Conservation (phyloP, 2,329 filamentous ascomycete genomes). For the Colletotrichum noveboracense region DNA sequence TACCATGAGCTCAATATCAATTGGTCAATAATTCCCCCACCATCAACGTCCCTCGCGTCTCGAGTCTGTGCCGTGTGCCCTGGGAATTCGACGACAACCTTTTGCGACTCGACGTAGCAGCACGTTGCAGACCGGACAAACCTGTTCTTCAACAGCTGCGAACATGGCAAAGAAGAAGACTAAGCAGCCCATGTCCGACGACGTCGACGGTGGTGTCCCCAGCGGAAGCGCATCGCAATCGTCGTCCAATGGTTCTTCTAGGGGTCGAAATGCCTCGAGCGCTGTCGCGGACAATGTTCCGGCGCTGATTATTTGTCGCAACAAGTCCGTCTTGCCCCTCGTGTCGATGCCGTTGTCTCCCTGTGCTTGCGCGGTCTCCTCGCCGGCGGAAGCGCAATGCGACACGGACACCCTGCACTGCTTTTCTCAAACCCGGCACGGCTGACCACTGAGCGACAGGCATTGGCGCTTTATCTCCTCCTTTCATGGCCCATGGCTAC, state of each 20-base stretch:
- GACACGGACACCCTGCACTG: neutral
- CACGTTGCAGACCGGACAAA: neutral
- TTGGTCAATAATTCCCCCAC: conserved; percentile 11
- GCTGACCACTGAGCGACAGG: conserved; percentile 46
- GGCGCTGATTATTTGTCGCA: conserved; percentile 67
- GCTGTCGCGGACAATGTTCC: conserved; percentile 44
- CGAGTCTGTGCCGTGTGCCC: neutral
- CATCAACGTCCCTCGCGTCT: neutral
- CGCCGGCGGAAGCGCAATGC: neutral
- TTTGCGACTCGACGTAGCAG: neutral
- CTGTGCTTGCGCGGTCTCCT: neutral
- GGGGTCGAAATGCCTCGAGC: conserved; percentile 24
- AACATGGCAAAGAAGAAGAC: conserved; percentile 55
- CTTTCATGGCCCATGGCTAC: conserved; percentile 84
- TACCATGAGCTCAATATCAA: conserved; percentile 20
- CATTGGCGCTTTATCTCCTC: conserved; percentile 87
- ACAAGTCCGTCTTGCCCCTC: conserved; percentile 61
- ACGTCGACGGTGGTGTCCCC: conserved; percentile 26
- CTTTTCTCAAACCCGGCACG: neutral
- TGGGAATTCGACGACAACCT: neutral
- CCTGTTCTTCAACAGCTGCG: neutral
- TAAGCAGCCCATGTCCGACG: conserved; percentile 40
- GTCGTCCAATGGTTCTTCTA: neutral
- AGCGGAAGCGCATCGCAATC: conserved; percentile 13
- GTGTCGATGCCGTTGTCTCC: neutral